These are phyloP conservation scores for Amanita phalloides DNA, from an alignment of 768 basidiomycete species.

Conservation along the genomic window DNA sequence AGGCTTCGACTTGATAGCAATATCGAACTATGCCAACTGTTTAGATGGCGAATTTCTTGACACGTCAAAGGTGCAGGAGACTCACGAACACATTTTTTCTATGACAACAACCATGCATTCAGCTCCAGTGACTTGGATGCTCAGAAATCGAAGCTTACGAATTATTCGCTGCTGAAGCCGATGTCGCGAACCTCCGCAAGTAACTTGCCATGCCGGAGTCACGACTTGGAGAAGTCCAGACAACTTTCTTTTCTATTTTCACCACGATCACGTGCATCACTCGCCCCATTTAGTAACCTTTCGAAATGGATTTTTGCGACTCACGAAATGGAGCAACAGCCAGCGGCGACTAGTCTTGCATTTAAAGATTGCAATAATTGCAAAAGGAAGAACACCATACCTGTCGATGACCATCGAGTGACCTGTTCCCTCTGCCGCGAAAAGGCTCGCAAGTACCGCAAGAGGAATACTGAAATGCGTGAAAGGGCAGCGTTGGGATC, in stretches of 20 bases:
- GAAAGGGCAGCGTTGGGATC: not conserved
- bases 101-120: constrained; percentile 4
- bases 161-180: constrained; percentile 29
- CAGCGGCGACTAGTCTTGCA: too few species aligned
- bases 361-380: not conserved
- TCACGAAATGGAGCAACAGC: not conserved
- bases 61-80: not conserved
- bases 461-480: too few species aligned
- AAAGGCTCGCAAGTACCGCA: not conserved
- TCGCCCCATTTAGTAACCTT: too few species aligned
- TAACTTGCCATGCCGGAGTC: constrained; percentile 32
- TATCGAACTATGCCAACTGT: constrained; percentile 38
- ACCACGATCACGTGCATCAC: not conserved
- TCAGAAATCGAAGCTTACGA: constrained; percentile 22
- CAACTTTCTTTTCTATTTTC: not conserved
- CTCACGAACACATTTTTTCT: constrained; percentile 31
- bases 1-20: constrained; percentile 47
- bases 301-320: too few species aligned
- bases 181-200: constrained; percentile 39
- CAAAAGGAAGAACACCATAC: constrained; percentile 2
- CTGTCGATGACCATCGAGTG: not conserved
- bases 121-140: not conserved
- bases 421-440: not conserved
- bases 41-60: not conserved
- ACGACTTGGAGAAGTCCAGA: not conserved